phyloP scores from a whole-genome alignment of 768 basidiomycete species.

The Boletus pseudopeckii region DNA sequence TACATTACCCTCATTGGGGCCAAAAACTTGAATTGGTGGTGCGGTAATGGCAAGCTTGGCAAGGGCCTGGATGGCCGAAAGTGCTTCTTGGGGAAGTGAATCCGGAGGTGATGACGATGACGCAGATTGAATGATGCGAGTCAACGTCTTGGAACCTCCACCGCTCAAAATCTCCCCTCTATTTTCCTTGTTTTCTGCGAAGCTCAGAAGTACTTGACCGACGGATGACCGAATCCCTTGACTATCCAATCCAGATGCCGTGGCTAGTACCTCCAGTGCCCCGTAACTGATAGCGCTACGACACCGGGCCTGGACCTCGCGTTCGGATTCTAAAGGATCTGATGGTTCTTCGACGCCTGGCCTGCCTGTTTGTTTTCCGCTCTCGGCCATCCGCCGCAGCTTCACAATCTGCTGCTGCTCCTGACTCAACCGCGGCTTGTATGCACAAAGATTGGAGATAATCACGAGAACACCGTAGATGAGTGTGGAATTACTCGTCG shows the following conservation, averaged over 20 bases:
- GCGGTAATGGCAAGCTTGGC: conserved; percentile 93
- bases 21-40: conserved; percentile 87
- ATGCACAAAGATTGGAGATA: conserved; percentile 68
- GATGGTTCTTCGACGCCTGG: conserved; percentile 27
- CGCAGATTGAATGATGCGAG: conserved; percentile 51
- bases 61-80: conserved; percentile 79
- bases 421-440: conserved; percentile 66
- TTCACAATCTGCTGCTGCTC: conserved; percentile 84
- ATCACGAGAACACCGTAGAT: conserved; percentile 78
- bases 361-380: conserved; percentile 33
- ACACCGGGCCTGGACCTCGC: conserved; percentile 59
- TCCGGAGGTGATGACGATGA: conserved; percentile 36
- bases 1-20: conserved; percentile 71
- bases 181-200: conserved; percentile 75
- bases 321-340: conserved; percentile 59
- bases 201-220: conserved; percentile 61
- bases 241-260: conserved; percentile 60
- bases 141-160: conserved; percentile 71
- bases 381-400: conserved; percentile 69
- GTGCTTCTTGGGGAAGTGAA: conserved; percentile 18
- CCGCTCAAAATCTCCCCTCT: conserved; percentile 73
- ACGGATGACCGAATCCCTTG: conserved; percentile 53
- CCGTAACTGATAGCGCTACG: conserved; percentile 58
- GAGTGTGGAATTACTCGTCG: conserved; percentile 46
- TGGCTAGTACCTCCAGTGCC: conserved; percentile 59